Conservation (phyloP, 306 rosid species). For the Gastrolobium villosum region DNA sequence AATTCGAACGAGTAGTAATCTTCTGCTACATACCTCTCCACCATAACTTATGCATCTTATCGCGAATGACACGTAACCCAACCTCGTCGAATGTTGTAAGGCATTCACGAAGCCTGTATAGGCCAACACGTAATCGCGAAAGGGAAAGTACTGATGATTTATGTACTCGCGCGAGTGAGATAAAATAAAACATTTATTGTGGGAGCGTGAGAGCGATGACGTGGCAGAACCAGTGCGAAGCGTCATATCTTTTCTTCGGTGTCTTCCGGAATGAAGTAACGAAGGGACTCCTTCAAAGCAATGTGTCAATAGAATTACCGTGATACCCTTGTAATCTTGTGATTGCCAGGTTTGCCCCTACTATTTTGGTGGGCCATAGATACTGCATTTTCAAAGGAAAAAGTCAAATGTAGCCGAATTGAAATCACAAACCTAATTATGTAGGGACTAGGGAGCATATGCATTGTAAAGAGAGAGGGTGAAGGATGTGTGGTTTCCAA, state of each 20-base stretch:
- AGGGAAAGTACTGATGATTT: not conserved
- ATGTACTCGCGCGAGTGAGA: constrained; percentile 10
- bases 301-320: not conserved
- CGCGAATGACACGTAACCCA: constrained; percentile 8
- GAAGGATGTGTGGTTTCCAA: not conserved
- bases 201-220: constrained; percentile 6
- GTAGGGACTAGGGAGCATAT: not conserved
- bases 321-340: not conserved
- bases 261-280: not conserved
- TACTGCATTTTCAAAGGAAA: not conserved
- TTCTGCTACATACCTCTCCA: not conserved
- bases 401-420: constrained; percentile 36
- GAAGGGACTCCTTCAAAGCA: not conserved
- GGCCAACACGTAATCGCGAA: constrained; percentile 37
- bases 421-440: not conserved
- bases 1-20: not conserved
- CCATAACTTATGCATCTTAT: not conserved
- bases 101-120: not conserved
- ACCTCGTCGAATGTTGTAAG: not conserved
- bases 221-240: constrained; percentile 34
- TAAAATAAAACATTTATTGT: not conserved
- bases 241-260: constrained; percentile 23
- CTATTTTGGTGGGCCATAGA: constrained; percentile 11
- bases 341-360: not conserved
- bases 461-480: not conserved